Evolutionary conservation across 208 protist species (phyloP).

Genomic region (Trypanosoma melophagium): DNA sequence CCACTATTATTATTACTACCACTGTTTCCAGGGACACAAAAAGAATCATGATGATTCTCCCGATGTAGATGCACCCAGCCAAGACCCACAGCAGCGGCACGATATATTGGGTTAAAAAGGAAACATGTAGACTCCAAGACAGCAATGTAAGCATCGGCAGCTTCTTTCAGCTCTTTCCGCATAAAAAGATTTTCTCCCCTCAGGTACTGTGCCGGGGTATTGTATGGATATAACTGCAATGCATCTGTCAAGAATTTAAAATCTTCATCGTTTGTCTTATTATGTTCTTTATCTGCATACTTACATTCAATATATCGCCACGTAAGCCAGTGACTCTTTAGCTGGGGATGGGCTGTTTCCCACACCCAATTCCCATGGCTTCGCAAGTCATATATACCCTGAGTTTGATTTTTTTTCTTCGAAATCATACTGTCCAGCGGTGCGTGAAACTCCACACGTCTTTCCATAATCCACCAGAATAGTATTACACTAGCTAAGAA

Average conservation of each 20-base stretch:
- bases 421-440: neutral
- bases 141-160: constrained; percentile 40
- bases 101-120: constrained; percentile 25
- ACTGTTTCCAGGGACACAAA: neutral
- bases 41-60: constrained; percentile 12
- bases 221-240: constrained; percentile 32
- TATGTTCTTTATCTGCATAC: neutral
- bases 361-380: constrained; percentile 9
- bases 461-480: constrained; percentile 60
- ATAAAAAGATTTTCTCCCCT: constrained; percentile 38
- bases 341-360: constrained; percentile 21
- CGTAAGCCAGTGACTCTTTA: constrained; percentile 32
- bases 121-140: constrained; percentile 24
- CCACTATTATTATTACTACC: neutral
- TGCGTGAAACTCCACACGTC: constrained; percentile 10
- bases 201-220: constrained; percentile 36
- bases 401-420: too few species aligned
- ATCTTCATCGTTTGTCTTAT: neutral
- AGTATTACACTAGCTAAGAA: constrained; percentile 43
- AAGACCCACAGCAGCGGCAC: constrained; percentile 31
- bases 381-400: neutral
- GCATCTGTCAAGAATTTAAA: constrained; percentile 11
- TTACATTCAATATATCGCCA: constrained; percentile 10
- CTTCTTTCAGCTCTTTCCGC: constrained; percentile 27
- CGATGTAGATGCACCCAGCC: constrained; percentile 39